Percentiles rank a stretch among this genome's conserved stretches.
phyloP scores from a whole-genome alignment of 192 early-diverging fungal genomes.

The Backusella tuberculispora region DNA sequence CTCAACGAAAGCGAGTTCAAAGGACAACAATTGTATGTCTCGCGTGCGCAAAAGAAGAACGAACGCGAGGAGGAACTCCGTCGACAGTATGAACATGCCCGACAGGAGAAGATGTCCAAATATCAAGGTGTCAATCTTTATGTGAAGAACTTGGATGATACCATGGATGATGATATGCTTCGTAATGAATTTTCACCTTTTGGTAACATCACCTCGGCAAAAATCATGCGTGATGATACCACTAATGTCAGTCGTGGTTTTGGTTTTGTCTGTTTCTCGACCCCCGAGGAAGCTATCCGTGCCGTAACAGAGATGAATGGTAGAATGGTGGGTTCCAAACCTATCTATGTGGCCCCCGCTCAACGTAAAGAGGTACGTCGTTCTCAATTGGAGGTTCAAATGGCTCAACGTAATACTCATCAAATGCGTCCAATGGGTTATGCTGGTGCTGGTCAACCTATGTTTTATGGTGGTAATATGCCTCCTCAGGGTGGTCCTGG shows the following conservation, averaged over 20 bases:
- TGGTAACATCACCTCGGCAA: constrained; percentile 95
- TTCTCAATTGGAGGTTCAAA: constrained; percentile 95
- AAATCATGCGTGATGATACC: constrained; percentile 97
- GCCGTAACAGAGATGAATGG: constrained; percentile 99
- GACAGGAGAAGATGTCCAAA: constrained; percentile 95
- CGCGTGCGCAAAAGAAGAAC: constrained; percentile 98
- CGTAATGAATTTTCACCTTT: constrained; percentile 96
- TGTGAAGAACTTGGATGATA: constrained; percentile 98
- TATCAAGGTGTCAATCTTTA: constrained; percentile 99
- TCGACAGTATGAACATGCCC: constrained; percentile 92
- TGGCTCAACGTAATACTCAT: constrained; percentile 79
- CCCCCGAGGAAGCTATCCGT: constrained; percentile 97
- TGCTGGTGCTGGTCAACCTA: constrained; percentile 41
- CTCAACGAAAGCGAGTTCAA: constrained; percentile 92
- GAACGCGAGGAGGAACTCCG: constrained; percentile 98
- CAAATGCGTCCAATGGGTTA: constrained; percentile 72
- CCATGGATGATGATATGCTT: constrained; percentile 94
- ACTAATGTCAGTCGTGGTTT: constrained; percentile 85
- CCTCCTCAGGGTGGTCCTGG: constrained; percentile 35
- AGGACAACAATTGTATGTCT: constrained; percentile 92
- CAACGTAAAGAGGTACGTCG: constrained; percentile 98
- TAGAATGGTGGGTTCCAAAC: constrained; percentile 92
- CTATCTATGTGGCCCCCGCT: constrained; percentile 97
- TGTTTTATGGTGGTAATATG: constrained; percentile 50
- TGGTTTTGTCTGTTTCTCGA: constrained; percentile 99